Base-by-base conservation (phyloP, 768 basidiomycete species). In the Suillus alpinus region DNA sequence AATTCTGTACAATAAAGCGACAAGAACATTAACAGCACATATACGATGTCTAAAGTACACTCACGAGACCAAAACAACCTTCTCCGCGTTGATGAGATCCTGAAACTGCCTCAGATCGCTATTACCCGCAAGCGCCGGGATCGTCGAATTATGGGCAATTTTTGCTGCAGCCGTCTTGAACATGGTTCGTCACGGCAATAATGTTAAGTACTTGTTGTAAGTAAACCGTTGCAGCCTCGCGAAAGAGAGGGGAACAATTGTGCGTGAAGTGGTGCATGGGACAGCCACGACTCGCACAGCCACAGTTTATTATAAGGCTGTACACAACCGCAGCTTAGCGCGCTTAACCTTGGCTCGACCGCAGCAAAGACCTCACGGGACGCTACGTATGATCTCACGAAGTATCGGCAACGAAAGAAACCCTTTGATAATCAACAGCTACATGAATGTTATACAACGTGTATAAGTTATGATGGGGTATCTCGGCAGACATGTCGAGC, bases 81-180 rank as follows among this genome's bases (percentile, higher is more conserved):
- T 98, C 75, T 97, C 94, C 1, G 91, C 84, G 2, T 86, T 88
- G 59, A 98, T 98, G 63, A 96, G 80, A 68, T 95, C 94, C 70
- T 97, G 94, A 8, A 97, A 77, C 0, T 87, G 85, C 31, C 88
- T 77, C 4, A 95, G 75, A 71, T 95, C 94, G 67, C 87, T 86
- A 71, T 93, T 94, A 1, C 83, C 83, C 18, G 79, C 77, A 10
- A 92, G 74, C 0, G 85, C 79, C 46, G 94, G 89, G 6, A 95
- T 77, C 4, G 91, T 89, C 1, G 92, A 87, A 69, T 93, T 94
- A 74, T 96, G 94, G 2, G 94, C 94, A 72, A 96, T 83, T 75
- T 87, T 92, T 40, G 88, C 85, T 66, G 89, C 88, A 36, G 88
- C 88, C 16, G 80, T 81, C 76, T 81, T 89, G 80, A 93, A 91